These are phyloP conservation scores for Bipolaris sorokiniana DNA, from an alignment of 2,329 filamentous ascomycete genomes.

Conservation along the genomic window DNA sequence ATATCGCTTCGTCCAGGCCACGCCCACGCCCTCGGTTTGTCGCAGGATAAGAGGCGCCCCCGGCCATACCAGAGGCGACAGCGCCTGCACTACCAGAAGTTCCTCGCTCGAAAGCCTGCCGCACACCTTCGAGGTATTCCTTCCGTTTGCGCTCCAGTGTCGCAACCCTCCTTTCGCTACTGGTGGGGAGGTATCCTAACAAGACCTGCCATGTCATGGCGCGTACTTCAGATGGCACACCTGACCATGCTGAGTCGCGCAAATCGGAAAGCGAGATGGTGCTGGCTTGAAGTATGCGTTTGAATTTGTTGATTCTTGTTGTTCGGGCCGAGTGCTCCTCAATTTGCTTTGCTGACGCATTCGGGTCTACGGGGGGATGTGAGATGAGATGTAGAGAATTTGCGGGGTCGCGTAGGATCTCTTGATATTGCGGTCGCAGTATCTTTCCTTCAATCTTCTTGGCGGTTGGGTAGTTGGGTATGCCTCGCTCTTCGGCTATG, in stretches of 20 bases:
- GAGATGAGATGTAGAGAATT: constrained; percentile 95
- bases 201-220: constrained; percentile 99
- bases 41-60: constrained; percentile 50
- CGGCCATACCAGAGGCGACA: constrained; percentile 61
- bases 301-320: constrained; percentile 97
- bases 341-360: constrained; percentile 79
- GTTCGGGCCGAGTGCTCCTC: constrained; percentile 88
- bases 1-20: constrained; percentile 93
- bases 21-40: constrained; percentile 67
- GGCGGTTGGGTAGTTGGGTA: constrained; percentile 81
- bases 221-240: constrained; percentile 90
- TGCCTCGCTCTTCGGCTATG: constrained; percentile 87
- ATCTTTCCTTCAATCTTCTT: constrained; percentile 96
- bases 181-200: constrained; percentile 94
- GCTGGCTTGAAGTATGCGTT: constrained; percentile 89
- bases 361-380: constrained; percentile 75
- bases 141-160: constrained; percentile 93
- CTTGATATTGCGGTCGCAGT: constrained; percentile 94
- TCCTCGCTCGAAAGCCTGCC: constrained; percentile 66
- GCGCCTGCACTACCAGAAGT: constrained; percentile 49
- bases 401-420: constrained; percentile 83
- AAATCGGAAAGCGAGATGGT: constrained; percentile 86
- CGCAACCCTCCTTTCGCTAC: constrained; percentile 86
- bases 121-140: constrained; percentile 92
- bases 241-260: constrained; percentile 88